phyloP scores from a whole-genome alignment of 805 yeast genomes.

The Cyberlindnera japonica region DNA sequence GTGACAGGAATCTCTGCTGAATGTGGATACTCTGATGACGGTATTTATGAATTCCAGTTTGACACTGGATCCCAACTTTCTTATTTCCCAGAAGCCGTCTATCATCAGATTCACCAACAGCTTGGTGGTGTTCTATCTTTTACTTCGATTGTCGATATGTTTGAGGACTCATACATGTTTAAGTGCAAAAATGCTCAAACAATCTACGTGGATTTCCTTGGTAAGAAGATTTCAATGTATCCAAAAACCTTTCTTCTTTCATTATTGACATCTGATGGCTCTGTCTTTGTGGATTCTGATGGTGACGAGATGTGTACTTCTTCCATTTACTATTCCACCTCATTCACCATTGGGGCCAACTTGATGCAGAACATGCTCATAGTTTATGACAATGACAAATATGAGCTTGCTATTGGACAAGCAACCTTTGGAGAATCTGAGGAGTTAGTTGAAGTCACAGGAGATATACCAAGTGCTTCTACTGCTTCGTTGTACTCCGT shows the following conservation, averaged over 20 bases:
- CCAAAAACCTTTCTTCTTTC: slow-evolving; percentile 13
- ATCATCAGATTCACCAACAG: slow-evolving; percentile 16
- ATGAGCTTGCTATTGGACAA: slow-evolving; percentile 19
- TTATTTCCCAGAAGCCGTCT: slow-evolving; percentile 7
- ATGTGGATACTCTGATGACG: slow-evolving; percentile 12
- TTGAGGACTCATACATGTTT: slow-evolving; percentile 34
- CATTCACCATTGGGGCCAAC: slow-evolving; percentile 15
- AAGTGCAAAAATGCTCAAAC: slow-evolving; percentile 21
- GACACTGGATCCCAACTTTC: slow-evolving; percentile 22
- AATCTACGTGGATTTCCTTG: slow-evolving; percentile 16
- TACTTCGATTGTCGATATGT: slow-evolving; percentile 30
- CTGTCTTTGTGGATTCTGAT: slow-evolving; percentile 5
- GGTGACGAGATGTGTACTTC: slow-evolving; percentile 20
- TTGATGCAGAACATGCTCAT: slow-evolving; percentile 14
- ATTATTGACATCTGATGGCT: slow-evolving; percentile 10
- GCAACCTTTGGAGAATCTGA: slow-evolving; percentile 3
- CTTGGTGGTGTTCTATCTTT: slow-evolving; percentile 14
- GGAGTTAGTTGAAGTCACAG: slow-evolving; percentile 15
- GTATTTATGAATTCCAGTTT: slow-evolving; percentile 2
- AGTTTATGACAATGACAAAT: slow-evolving; percentile 21
- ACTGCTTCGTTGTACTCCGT: slow-evolving; percentile 9
- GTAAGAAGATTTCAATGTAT: slow-evolving; percentile 12
- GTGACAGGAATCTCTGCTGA: slow-evolving; percentile 15
- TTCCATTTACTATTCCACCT: slow-evolving; percentile 1
- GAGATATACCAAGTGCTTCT: slow-evolving; percentile 18